These are phyloP conservation scores for Ananas comosus DNA, from an alignment of 176 grass and related monocot genomes.

Conservation along the genomic window DNA sequence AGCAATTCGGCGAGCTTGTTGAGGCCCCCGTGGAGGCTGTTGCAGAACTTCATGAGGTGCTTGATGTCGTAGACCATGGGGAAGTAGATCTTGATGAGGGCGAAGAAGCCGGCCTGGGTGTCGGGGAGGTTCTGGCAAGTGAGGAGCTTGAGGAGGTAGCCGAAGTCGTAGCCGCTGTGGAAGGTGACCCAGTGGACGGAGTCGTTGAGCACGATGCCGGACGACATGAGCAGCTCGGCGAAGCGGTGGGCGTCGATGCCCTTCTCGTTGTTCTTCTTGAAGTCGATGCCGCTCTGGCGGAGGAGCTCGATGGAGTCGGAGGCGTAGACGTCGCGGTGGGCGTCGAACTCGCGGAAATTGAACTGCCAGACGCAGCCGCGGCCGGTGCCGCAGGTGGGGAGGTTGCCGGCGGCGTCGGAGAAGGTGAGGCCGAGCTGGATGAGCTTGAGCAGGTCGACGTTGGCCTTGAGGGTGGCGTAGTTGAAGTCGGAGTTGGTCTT, in stretches of 20 bases:
- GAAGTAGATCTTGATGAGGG: slow-evolving; percentile 86
- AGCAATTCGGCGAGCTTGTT: slow-evolving; percentile 91
- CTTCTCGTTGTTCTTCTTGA: slow-evolving; percentile 54
- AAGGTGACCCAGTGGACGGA: slow-evolving; percentile 88
- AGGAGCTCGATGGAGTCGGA: slow-evolving; percentile 92
- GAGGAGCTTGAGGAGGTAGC: slow-evolving; percentile 82
- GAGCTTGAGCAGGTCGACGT: slow-evolving; percentile 96
- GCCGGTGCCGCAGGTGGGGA: slow-evolving; percentile 52
- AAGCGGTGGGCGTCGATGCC: slow-evolving; percentile 62
- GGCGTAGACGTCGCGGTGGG: slow-evolving; percentile 53
- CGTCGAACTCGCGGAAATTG: slow-evolving; percentile 96
- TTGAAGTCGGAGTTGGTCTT: slow-evolving; percentile 76
- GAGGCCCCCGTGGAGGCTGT: slow-evolving; percentile 88
- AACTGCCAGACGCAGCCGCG: slow-evolving; percentile 91
- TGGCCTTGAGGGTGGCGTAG: slow-evolving; percentile 94
- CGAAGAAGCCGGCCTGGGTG: slow-evolving; percentile 62
- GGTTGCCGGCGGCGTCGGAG: slow-evolving; percentile 49
- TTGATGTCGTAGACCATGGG: slow-evolving; percentile 87
- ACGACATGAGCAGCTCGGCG: slow-evolving; percentile 88
- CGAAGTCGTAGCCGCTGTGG: slow-evolving; percentile 89
- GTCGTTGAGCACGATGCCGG: slow-evolving; percentile 83
- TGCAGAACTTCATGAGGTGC: slow-evolving; percentile 99
- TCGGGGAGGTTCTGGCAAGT: slow-evolving; percentile 76
- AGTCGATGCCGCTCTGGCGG: slow-evolving; percentile 86
- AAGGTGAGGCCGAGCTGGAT: slow-evolving; percentile 94